Conservation (phyloP, 2,329 filamentous ascomycete species). For the Westerdykella ornata region DNA sequence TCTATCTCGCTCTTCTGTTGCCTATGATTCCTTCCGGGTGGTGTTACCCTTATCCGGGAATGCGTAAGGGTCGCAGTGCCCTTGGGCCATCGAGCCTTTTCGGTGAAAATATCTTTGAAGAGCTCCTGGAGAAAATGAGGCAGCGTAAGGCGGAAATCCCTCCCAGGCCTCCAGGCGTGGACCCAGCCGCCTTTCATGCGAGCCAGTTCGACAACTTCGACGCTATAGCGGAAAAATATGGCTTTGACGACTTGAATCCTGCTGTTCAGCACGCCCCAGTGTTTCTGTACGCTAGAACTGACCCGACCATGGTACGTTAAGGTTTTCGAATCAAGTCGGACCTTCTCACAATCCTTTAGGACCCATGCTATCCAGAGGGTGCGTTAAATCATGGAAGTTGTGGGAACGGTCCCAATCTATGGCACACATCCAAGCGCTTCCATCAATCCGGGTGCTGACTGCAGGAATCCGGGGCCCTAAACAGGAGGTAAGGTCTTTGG, state of each 20-base stretch:
- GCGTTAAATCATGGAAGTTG: neutral
- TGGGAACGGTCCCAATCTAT: neutral
- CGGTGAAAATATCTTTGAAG: too few relatives aligned
- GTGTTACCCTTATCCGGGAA: too few relatives aligned
- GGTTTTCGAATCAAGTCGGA: neutral
- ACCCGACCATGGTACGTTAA: too few relatives aligned
- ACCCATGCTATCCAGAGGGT: constrained; percentile 2
- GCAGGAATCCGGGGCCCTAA: neutral
- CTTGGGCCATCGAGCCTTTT: too few relatives aligned
- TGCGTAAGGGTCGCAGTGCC: too few relatives aligned
- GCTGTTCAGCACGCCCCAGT: constrained; percentile 1
- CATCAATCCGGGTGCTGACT: neutral
- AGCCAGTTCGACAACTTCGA: constrained; percentile 2
- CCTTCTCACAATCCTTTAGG: neutral
- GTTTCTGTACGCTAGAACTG: neutral
- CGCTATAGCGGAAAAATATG: neutral
- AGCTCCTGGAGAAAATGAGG: too few relatives aligned
- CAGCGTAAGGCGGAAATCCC: neutral
- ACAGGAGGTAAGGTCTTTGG: too few relatives aligned
- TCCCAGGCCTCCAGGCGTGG: neutral
- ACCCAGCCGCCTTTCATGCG: neutral
- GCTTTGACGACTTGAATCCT: constrained; percentile 1
- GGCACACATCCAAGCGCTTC: neutral
- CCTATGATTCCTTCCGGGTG: too few relatives aligned
- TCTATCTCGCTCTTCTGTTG: too few relatives aligned